phyloP scores from a whole-genome alignment of 2,329 filamentous ascomycete species.

The Sclerotinia subarctica region DNA sequence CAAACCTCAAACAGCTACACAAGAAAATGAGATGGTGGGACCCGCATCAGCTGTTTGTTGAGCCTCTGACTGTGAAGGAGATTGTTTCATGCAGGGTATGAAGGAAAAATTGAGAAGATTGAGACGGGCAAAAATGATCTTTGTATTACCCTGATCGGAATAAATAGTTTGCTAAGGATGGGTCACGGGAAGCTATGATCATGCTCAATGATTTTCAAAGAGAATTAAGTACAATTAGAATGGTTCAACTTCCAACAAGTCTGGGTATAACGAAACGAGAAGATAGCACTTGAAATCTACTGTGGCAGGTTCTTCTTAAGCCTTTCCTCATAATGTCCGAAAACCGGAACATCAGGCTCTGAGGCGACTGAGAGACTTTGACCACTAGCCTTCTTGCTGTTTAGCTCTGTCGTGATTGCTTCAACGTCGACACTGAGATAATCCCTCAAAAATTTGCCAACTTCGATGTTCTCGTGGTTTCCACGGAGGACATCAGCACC shows the following conservation, averaged over 20 bases:
- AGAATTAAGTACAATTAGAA: background rate
- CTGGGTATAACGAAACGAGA: slow-evolving; percentile 5
- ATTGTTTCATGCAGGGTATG: slow-evolving; percentile 18
- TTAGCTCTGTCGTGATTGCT: slow-evolving; percentile 65
- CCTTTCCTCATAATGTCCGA: slow-evolving; percentile 18
- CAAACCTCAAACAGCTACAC: slow-evolving; percentile 20
- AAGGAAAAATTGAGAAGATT: background rate
- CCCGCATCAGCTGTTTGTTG: slow-evolving; percentile 13
- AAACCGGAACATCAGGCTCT: background rate
- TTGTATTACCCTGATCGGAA: slow-evolving; percentile 18
- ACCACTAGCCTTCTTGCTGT: slow-evolving; percentile 9
- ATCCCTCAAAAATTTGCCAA: slow-evolving; percentile 74
- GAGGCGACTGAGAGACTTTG: background rate
- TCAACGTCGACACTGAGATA: slow-evolving; percentile 81
- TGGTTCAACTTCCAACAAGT: slow-evolving; percentile 3
- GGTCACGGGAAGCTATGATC: slow-evolving; percentile 7
- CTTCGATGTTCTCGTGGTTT: slow-evolving; percentile 93
- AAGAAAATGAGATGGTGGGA: slow-evolving; percentile 1
- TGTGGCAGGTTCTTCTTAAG: slow-evolving; percentile 21
- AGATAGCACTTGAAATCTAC: background rate
- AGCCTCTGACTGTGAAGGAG: slow-evolving; percentile 1
- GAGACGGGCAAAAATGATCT: background rate
- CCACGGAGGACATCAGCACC: slow-evolving; percentile 67
- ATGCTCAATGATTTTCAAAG: background rate
- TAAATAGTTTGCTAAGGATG: slow-evolving; percentile 20